These are phyloP conservation scores for Celoporthe dispersa DNA, from an alignment of 2,329 filamentous ascomycete genomes.

Conservation along the genomic window DNA sequence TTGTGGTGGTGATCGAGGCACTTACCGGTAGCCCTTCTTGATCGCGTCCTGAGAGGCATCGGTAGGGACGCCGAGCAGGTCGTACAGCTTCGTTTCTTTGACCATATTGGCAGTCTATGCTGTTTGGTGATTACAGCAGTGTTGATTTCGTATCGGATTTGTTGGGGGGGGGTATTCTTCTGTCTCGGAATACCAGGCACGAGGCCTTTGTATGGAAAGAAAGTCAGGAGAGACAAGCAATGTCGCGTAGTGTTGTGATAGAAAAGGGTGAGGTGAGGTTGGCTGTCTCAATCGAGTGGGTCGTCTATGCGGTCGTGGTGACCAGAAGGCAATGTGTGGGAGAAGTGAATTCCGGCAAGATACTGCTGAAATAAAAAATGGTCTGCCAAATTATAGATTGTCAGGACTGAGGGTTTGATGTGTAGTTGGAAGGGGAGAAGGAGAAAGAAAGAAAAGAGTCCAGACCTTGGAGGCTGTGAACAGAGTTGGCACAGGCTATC, in stretches of 20 bases:
- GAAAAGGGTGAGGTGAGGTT: background rate
- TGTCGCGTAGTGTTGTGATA: background rate
- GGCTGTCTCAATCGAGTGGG: constrained; percentile 4
- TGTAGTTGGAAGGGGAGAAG: background rate
- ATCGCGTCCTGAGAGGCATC: constrained; percentile 89
- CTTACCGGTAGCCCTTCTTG: constrained; percentile 91
- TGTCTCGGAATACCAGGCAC: constrained; percentile 11
- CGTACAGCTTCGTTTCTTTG: constrained; percentile 94
- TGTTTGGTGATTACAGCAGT: background rate
- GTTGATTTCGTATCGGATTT: background rate
- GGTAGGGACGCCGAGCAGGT: constrained; percentile 78
- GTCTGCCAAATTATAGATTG: constrained; percentile 20
- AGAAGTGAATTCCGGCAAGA: background rate
- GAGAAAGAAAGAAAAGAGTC: constrained; percentile 12
- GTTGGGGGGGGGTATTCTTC: too few species aligned
- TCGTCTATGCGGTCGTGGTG: background rate
- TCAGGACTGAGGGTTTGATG: background rate
- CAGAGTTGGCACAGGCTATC: constrained; percentile 13
- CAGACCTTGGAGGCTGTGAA: background rate
- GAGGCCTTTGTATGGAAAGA: constrained; percentile 15
- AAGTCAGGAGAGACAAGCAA: constrained; percentile 7
- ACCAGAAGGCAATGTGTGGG: background rate
- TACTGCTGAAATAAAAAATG: background rate
- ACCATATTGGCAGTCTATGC: constrained; percentile 67
- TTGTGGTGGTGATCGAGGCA: constrained; percentile 8